Conservation (phyloP, 495 filamentous ascomycete genomes). For the Penicillium bialowiezense region DNA sequence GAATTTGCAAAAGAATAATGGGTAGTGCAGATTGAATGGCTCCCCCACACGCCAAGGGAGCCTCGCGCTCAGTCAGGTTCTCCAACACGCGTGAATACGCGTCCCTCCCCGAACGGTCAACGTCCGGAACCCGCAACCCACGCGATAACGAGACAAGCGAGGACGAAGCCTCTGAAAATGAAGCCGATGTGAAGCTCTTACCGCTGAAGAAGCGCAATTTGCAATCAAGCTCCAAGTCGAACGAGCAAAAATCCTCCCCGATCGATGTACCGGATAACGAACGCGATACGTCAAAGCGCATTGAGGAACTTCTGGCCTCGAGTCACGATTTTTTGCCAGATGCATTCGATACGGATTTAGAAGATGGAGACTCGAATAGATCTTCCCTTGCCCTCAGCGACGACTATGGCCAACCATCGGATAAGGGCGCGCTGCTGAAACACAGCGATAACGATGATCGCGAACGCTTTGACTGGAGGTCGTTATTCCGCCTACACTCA, state of each 20-base stretch:
- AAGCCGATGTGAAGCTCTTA: conserved; percentile 17
- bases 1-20: conserved; percentile 1
- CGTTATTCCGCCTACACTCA: conserved; percentile 6
- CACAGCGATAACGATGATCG: background rate
- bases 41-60: background rate
- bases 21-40: conserved; percentile 1
- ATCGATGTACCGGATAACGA: conserved; percentile 11
- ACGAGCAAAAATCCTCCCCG: background rate
- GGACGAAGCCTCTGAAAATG: conserved; percentile 16
- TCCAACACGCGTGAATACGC: conserved; percentile 3
- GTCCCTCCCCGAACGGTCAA: background rate
- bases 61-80: background rate
- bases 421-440: conserved; percentile 8
- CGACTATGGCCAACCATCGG: conserved; percentile 17
- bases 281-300: conserved; percentile 15
- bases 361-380: conserved; percentile 15
- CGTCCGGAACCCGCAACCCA: background rate
- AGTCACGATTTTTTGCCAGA: conserved; percentile 12
- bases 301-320: conserved; percentile 15
- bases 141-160: conserved; percentile 9
- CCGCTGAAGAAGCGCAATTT: conserved; percentile 4
- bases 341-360: conserved; percentile 23
- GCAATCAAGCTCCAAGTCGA: conserved; percentile 4
- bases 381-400: conserved; percentile 15
- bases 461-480: conserved; percentile 4